phyloP scores from a whole-genome alignment of 495 filamentous ascomycete species.

The Neurospora hispaniola region DNA sequence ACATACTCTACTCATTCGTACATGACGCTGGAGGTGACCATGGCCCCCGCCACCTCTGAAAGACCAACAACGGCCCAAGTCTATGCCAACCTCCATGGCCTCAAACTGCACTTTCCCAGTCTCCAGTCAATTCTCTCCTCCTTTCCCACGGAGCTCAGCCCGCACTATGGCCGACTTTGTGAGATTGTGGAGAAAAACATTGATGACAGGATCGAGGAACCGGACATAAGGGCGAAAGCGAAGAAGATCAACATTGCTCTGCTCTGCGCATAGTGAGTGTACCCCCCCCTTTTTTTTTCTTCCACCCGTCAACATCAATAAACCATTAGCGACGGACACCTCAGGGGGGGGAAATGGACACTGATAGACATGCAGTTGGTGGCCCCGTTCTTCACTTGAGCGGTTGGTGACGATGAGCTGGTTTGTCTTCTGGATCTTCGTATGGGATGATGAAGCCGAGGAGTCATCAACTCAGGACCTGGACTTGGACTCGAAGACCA shows the following conservation, averaged over 20 bases:
- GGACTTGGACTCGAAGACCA: slow-evolving; percentile 2
- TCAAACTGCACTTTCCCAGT: slow-evolving; percentile 8
- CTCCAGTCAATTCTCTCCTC: slow-evolving; percentile 1
- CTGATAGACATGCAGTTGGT: too few species aligned
- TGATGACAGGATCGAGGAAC: slow-evolving; percentile 9
- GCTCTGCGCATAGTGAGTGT: slow-evolving; percentile 7
- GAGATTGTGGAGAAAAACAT: slow-evolving; percentile 7
- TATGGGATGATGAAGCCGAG: slow-evolving; percentile 25
- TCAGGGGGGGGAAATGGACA: too few species aligned
- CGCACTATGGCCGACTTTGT: slow-evolving; percentile 8
- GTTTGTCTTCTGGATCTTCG: slow-evolving; percentile 24
- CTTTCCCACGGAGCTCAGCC: slow-evolving; percentile 11
- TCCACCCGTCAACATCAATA: too few species aligned
- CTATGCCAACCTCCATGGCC: slow-evolving; percentile 4
- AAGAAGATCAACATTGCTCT: slow-evolving; percentile 6
- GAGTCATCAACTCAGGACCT: background rate
- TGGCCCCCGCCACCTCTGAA: background rate
- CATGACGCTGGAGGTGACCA: background rate
- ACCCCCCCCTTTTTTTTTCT: too few species aligned
- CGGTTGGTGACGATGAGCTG: slow-evolving; percentile 10
- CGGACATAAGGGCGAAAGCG: slow-evolving; percentile 1
- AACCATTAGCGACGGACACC: too few species aligned
- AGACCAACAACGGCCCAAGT: background rate
- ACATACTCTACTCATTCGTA: too few species aligned
- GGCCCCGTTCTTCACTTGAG: too few species aligned